Conservation (phyloP, 345 rosid species). For the Syzygium oleosum region DNA sequence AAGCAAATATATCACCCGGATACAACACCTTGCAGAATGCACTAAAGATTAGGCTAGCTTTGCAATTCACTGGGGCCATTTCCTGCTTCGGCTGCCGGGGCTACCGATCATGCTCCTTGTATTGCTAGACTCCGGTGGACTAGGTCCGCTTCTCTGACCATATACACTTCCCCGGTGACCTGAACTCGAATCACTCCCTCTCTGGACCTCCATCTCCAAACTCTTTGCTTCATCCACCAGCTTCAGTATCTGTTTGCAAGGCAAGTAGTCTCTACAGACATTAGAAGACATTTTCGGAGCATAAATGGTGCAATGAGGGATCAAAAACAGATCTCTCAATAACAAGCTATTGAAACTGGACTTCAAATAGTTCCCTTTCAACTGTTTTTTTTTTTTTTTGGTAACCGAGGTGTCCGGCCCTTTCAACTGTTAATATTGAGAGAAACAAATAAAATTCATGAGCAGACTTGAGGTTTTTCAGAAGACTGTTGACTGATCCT, state of each 20-base stretch:
- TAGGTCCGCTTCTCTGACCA: conserved; percentile 26
- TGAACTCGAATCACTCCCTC: conserved; percentile 1
- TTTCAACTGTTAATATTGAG: not conserved
- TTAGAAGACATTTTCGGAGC: not conserved
- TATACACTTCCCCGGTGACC: conserved; percentile 16
- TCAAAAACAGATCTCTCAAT: not conserved
- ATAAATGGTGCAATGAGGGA: not conserved
- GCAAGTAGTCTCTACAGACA: not conserved
- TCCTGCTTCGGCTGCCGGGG: conserved; percentile 47
- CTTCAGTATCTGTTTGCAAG: conserved; percentile 41
- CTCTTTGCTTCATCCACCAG: conserved; percentile 51
- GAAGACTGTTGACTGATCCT: not conserved
- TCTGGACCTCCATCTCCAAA: conserved; percentile 44
- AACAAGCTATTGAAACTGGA: not conserved
- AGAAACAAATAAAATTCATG: not conserved
- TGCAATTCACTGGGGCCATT: conserved; percentile 20
- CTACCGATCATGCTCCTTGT: conserved; percentile 18
- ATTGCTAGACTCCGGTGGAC: conserved; percentile 17
- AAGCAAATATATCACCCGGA: not conserved
- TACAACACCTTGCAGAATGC: not conserved
- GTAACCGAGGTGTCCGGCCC: no score
- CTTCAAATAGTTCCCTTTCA: not conserved
- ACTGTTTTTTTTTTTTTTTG: no score
- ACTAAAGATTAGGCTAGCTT: not conserved
- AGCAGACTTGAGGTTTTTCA: not conserved